Evolutionary conservation across 768 basidiomycete genomes (phyloP).

Genomic region (Suillus placidus): DNA sequence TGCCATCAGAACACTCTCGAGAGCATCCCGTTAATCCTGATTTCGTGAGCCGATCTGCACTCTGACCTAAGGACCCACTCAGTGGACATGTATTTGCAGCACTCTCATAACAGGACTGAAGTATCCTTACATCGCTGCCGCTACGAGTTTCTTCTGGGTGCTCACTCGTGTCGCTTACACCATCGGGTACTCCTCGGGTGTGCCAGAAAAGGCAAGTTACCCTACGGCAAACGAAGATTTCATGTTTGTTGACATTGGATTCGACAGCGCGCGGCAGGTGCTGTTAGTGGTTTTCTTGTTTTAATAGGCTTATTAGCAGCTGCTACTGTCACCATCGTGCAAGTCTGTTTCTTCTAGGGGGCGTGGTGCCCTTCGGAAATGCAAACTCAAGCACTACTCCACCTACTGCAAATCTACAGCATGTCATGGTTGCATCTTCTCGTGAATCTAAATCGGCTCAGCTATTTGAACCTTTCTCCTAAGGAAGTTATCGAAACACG

Average conservation of each 20-base stretch:
- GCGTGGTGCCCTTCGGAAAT: neutral
- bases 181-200: neutral
- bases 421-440: neutral
- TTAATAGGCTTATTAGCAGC: neutral
- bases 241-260: neutral
- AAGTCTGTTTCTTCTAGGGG: neutral
- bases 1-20: constrained; percentile 2
- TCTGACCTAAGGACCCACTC: neutral
- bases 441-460: neutral
- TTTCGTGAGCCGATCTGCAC: neutral
- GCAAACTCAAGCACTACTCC: neutral
- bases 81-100: neutral
- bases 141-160: constrained; percentile 1
- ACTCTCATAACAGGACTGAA: neutral
- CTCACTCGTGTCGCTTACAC: neutral
- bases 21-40: neutral
- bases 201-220: constrained; percentile 1
- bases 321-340: neutral
- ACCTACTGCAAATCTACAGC: neutral
- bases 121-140: constrained; percentile 1
- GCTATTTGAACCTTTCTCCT: neutral
- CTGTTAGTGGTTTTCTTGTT: neutral
- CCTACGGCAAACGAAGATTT: neutral
- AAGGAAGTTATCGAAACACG: neutral
- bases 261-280: neutral